Percentiles rank a stretch among this genome's conserved stretches.
These are phyloP conservation scores for Torulaspora delbrueckii DNA, from an alignment of 805 yeast genomes.

Conservation along the genomic window DNA sequence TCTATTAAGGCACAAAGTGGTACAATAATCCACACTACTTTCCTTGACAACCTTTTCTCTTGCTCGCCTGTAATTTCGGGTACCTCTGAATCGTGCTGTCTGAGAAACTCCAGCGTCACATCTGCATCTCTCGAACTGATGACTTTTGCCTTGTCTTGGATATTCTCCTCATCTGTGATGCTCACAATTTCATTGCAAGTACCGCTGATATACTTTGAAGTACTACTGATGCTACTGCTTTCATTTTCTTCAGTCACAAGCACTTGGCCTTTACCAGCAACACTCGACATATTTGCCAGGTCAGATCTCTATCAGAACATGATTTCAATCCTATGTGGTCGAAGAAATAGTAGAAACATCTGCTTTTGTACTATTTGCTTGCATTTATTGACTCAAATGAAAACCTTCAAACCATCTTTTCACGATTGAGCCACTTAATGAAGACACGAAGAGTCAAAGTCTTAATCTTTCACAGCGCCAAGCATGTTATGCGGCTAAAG, in stretches of 20 bases:
- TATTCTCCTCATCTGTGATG: background rate
- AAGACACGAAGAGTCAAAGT: background rate
- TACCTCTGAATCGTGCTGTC: constrained; percentile 31
- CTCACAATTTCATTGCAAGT: background rate
- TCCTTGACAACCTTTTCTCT: constrained; percentile 38
- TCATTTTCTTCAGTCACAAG: background rate
- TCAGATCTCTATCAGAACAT: background rate
- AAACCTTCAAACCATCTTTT: background rate
- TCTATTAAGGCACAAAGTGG: constrained; percentile 40
- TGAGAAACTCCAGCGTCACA: constrained; percentile 38
- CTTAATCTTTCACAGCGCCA: background rate
- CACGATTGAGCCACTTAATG: background rate
- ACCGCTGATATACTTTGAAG: background rate
- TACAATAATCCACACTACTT: constrained; percentile 37
- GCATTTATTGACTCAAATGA: background rate
- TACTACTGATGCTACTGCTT: background rate
- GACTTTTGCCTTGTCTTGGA: constrained; percentile 12
- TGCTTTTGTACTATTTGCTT: background rate
- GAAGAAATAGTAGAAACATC: background rate
- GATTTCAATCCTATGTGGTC: background rate
- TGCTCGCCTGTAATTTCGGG: constrained; percentile 42
- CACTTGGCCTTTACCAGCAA: background rate
- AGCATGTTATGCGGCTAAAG: background rate
- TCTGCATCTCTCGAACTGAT: constrained; percentile 39
- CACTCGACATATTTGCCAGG: background rate